These are phyloP conservation scores for Petunia axillaris DNA, from an alignment of 257 asterid genomes.

Conservation along the genomic window DNA sequence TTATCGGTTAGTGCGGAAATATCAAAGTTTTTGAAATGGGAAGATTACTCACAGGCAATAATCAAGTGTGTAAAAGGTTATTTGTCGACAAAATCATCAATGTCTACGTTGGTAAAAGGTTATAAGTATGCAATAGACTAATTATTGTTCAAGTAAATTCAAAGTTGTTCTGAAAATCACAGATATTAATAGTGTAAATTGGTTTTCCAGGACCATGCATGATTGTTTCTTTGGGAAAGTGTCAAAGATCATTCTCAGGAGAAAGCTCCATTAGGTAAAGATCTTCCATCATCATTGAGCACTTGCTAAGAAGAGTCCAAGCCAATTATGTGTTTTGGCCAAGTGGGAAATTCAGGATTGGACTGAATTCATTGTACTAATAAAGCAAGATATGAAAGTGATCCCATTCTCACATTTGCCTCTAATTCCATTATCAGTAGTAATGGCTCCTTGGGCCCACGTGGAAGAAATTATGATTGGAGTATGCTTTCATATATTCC, in stretches of 20 bases:
- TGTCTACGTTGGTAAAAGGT: too few relatives aligned
- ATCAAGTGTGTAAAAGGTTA: too few relatives aligned
- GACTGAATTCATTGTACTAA: not conserved
- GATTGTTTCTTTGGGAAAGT: not conserved
- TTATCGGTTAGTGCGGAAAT: too few relatives aligned
- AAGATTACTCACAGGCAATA: too few relatives aligned
- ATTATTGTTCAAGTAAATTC: too few relatives aligned
- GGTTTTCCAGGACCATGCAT: not conserved
- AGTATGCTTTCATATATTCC: too few relatives aligned
- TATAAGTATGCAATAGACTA: too few relatives aligned
- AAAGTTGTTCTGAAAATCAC: too few relatives aligned
- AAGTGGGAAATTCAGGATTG: not conserved
- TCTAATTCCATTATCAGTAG: not conserved
- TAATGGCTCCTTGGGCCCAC: not conserved
- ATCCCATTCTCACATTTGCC: not conserved
- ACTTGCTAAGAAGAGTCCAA: constrained; percentile 4
- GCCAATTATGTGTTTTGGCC: not conserved
- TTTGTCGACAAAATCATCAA: too few relatives aligned
- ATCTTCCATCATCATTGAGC: not conserved
- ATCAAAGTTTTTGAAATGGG: too few relatives aligned
- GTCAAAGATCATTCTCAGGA: not conserved
- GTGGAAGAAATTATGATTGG: too few relatives aligned
- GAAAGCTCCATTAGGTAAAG: not conserved
- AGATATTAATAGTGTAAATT: too few relatives aligned
- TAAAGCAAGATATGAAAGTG: not conserved